Percentiles rank a stretch among this genome's conserved stretches.
Evolutionary conservation across 305 asterid species (phyloP).

Genomic region (Striga hermonthica): DNA sequence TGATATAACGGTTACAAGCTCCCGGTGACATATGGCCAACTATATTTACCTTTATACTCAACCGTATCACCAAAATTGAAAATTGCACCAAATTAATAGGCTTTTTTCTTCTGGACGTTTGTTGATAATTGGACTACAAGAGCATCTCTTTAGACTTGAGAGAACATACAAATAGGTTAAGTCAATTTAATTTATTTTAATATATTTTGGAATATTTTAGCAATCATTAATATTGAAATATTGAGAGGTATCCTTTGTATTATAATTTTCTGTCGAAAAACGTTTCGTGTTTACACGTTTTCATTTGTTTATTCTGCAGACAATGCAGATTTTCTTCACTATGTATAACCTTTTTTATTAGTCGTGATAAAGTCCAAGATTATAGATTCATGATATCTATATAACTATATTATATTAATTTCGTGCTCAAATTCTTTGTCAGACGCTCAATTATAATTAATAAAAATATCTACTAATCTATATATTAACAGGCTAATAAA

Average conservation of each 20-base stretch:
- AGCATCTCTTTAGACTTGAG: slow-evolving; percentile 27
- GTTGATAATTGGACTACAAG: slow-evolving; percentile 27
- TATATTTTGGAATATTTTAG: neutral
- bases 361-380: no score
- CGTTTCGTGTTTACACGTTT: neutral
- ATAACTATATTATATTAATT: no score
- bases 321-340: neutral
- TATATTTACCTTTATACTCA: neutral
- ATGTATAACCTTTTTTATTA: neutral
- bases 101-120: slow-evolving; percentile 32
- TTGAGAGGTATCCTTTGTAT: neutral
- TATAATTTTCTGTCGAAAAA: neutral
- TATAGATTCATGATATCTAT: no score
- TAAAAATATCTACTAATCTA: no score
- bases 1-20: no score
- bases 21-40: no score
- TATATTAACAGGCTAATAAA: no score
- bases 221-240: neutral
- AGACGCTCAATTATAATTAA: no score
- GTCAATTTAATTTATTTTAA: neutral
- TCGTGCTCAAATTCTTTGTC: no score
- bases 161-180: slow-evolving; percentile 13
- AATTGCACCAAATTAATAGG: slow-evolving; percentile 24
- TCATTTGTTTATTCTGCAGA: neutral
- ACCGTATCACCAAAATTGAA: slow-evolving; percentile 30